A percentile compares a stretch with the other conserved stretches of the same genome.
Conservation (phyloP, 2,329 filamentous ascomycete genomes). For the Elsinoe ampelina region DNA sequence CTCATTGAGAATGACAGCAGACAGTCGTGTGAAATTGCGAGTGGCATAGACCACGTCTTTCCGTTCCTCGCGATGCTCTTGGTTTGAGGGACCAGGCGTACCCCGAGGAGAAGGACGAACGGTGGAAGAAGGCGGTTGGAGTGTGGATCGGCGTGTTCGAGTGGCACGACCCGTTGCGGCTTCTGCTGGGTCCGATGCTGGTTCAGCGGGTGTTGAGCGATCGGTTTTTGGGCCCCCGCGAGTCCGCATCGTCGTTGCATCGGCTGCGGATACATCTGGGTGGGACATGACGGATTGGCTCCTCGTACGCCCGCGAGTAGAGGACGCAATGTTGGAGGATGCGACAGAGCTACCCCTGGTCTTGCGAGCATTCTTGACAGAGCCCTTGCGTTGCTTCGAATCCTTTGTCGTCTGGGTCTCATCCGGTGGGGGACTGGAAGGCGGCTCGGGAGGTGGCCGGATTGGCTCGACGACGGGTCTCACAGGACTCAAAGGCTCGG, state of each 20-base stretch:
- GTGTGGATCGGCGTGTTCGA: constrained; percentile 26
- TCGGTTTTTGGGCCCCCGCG: constrained; percentile 37
- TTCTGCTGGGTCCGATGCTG: constrained; percentile 17
- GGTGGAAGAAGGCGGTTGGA: constrained; percentile 22
- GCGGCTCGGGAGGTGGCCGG: neutral
- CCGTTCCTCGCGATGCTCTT: constrained; percentile 19
- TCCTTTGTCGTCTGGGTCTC: neutral
- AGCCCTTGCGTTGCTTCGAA: neutral
- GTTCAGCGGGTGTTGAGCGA: constrained; percentile 36
- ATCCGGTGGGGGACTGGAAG: neutral
- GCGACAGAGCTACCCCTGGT: constrained; percentile 32
- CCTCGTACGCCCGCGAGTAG: constrained; percentile 36
- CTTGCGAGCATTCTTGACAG: constrained; percentile 19
- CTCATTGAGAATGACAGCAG: constrained; percentile 42
- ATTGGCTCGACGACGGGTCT: constrained; percentile 3
- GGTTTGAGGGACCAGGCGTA: neutral
- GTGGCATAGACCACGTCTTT: constrained; percentile 34
- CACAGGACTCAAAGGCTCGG: constrained; percentile 28
- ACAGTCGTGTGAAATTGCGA: constrained; percentile 41
- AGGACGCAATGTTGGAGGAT: constrained; percentile 39
- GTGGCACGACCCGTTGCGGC: constrained; percentile 18
- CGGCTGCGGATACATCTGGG: constrained; percentile 31
- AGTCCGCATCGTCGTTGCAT: constrained; percentile 31
- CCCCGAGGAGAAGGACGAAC: constrained; percentile 9
- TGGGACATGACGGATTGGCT: constrained; percentile 42